These are phyloP conservation scores for Macrophomina tecta DNA, from an alignment of 2,329 filamentous ascomycete genomes.

Conservation along the genomic window DNA sequence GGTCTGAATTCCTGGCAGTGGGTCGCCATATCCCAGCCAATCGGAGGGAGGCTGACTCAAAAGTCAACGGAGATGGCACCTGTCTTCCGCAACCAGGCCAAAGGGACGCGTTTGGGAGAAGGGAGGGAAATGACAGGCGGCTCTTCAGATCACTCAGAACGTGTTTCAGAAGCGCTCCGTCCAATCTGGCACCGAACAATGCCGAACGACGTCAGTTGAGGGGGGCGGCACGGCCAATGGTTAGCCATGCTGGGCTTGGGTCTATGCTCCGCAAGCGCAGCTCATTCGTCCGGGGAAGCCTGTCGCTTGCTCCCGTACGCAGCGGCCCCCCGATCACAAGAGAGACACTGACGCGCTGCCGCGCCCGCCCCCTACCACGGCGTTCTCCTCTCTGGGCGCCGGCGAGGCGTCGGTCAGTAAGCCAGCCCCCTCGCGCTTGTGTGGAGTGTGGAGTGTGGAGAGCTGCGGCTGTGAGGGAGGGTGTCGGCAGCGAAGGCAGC, in stretches of 20 bases:
- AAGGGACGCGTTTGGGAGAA: neutral
- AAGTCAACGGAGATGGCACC: neutral
- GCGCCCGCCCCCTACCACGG: constrained; percentile 8
- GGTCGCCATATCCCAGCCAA: neutral
- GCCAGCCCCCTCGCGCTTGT: constrained; percentile 3
- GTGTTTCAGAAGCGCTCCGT: neutral
- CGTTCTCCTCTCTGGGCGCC: neutral
- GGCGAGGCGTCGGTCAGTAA: neutral
- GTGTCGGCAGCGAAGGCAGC: neutral
- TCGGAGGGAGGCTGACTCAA: neutral
- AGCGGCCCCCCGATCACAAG: neutral
- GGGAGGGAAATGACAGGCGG: neutral
- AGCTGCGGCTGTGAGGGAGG: neutral
- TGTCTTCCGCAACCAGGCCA: neutral
- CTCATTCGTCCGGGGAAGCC: constrained; percentile 19
- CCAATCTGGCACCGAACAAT: no score
- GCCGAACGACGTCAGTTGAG: constrained; percentile 5
- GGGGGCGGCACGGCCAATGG: neutral
- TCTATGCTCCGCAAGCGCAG: neutral
- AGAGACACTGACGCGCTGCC: neutral
- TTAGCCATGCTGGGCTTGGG: constrained; percentile 1
- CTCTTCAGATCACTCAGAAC: constrained; percentile 4
- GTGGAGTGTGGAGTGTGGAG: neutral
- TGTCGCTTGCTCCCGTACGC: neutral
- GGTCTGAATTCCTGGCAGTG: neutral